Conservation (phyloP, 305 asterid genomes). For the Coffea humblotiana region DNA sequence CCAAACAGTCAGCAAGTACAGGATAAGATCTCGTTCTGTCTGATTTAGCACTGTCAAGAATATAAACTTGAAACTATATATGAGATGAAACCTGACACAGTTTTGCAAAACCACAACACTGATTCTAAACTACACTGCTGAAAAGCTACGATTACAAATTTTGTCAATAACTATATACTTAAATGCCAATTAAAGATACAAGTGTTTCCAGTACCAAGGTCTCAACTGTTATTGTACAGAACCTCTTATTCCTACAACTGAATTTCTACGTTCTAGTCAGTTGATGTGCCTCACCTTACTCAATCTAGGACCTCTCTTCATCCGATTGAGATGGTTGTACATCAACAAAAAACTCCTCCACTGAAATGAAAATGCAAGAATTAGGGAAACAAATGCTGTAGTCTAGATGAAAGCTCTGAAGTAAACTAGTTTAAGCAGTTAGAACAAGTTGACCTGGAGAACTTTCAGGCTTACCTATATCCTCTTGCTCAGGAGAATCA, state of each 20-base stretch:
- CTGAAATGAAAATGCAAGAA: conserved; percentile 43
- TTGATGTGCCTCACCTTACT: conserved; percentile 21
- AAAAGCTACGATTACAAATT: conserved; percentile 1
- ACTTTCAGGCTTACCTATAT: conserved; percentile 58
- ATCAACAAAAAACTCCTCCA: conserved; percentile 93
- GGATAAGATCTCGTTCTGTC: background rate
- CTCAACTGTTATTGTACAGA: conserved; percentile 12
- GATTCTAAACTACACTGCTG: background rate
- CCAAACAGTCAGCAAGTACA: no score
- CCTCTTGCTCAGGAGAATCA: conserved; percentile 88
- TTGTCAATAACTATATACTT: conserved; percentile 19
- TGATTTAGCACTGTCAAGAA: background rate
- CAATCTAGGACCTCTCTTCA: conserved; percentile 71
- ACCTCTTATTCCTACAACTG: conserved; percentile 21
- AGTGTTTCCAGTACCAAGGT: conserved; percentile 2
- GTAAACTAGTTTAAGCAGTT: background rate
- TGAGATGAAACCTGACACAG: background rate
- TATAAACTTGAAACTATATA: background rate
- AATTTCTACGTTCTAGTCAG: background rate
- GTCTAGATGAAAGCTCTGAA: background rate
- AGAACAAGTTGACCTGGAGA: background rate
- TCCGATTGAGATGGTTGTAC: conserved; percentile 70
- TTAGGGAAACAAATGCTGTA: background rate
- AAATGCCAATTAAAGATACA: background rate
- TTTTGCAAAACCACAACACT: background rate